phyloP scores from a whole-genome alignment of 129 eudicot genomes.

The Tagetes erecta region DNA sequence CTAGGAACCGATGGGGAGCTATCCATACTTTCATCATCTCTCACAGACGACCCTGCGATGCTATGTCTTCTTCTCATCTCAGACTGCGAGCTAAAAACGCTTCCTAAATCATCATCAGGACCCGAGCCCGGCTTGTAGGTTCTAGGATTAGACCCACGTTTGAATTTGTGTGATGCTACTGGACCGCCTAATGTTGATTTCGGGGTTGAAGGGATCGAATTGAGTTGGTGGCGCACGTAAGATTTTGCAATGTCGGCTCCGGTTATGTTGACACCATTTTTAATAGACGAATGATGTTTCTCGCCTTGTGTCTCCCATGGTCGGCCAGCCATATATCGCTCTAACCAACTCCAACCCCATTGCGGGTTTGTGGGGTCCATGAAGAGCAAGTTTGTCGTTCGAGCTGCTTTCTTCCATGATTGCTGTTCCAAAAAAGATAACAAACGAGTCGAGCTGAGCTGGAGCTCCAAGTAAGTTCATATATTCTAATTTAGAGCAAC shows the following conservation, averaged over 20 bases:
- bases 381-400: slow-evolving; percentile 61
- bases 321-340: slow-evolving; percentile 76
- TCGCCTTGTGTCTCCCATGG: slow-evolving; percentile 57
- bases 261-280: slow-evolving; percentile 36
- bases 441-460: not conserved
- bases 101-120: slow-evolving; percentile 62
- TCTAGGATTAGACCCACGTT: slow-evolving; percentile 47
- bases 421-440: slow-evolving; percentile 44
- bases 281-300: slow-evolving; percentile 48
- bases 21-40: slow-evolving; percentile 83
- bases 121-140: slow-evolving; percentile 36
- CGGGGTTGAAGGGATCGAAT: slow-evolving; percentile 46
- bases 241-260: slow-evolving; percentile 65
- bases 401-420: slow-evolving; percentile 76
- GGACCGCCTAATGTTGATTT: slow-evolving; percentile 30
- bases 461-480: not conserved
- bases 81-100: slow-evolving; percentile 59
- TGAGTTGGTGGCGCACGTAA: slow-evolving; percentile 71
- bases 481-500: not conserved
- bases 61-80: slow-evolving; percentile 81
- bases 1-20: slow-evolving; percentile 76
- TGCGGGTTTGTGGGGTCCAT: slow-evolving; percentile 95
- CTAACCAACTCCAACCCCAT: slow-evolving; percentile 99
- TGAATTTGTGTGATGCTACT: slow-evolving; percentile 44
- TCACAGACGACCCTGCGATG: slow-evolving; percentile 68